Evolutionary conservation across 495 filamentous ascomycete genomes (phyloP).

Genomic region (Ascodesmis nigricans): DNA sequence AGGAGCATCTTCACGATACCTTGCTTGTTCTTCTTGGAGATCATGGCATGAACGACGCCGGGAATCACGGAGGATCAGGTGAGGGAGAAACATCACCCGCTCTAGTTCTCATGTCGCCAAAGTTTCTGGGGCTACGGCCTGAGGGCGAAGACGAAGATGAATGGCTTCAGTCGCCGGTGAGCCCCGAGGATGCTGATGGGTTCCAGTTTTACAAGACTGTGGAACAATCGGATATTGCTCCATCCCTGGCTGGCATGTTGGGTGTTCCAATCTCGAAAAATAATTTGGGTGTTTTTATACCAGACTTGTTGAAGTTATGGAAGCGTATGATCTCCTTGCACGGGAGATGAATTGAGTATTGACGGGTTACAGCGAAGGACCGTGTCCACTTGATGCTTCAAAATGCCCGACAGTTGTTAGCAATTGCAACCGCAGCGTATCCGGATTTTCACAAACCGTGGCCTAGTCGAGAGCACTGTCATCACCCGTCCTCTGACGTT

Average conservation of each 20-base stretch:
- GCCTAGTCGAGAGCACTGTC: slow-evolving; percentile 24
- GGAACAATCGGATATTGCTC: slow-evolving; percentile 82
- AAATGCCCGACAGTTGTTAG: slow-evolving; percentile 61
- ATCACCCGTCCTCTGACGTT: slow-evolving; percentile 26
- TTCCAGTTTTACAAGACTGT: slow-evolving; percentile 64
- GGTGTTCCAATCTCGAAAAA: slow-evolving; percentile 84
- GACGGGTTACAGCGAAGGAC: slow-evolving; percentile 28
- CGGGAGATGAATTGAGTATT: neutral
- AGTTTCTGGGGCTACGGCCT: slow-evolving; percentile 36
- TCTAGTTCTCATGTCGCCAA: slow-evolving; percentile 77
- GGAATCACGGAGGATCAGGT: slow-evolving; percentile 86
- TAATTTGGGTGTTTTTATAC: slow-evolving; percentile 71
- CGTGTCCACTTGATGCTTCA: slow-evolving; percentile 41
- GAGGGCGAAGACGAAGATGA: too few species aligned
- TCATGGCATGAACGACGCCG: slow-evolving; percentile 97
- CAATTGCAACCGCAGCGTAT: slow-evolving; percentile 48
- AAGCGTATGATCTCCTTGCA: slow-evolving; percentile 15
- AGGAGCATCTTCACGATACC: slow-evolving; percentile 49
- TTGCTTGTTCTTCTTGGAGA: slow-evolving; percentile 77
- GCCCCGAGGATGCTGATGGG: slow-evolving; percentile 29
- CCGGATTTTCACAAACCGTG: slow-evolving; percentile 28
- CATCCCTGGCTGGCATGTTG: slow-evolving; percentile 68
- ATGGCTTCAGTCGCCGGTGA: too few species aligned
- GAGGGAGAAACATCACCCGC: slow-evolving; percentile 85
- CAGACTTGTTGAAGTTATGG: slow-evolving; percentile 59